Evolutionary conservation across 225 moss, liverwort and hornwort species (phyloP).

Genomic region (Bryoerythrophyllum caledonicum): DNA sequence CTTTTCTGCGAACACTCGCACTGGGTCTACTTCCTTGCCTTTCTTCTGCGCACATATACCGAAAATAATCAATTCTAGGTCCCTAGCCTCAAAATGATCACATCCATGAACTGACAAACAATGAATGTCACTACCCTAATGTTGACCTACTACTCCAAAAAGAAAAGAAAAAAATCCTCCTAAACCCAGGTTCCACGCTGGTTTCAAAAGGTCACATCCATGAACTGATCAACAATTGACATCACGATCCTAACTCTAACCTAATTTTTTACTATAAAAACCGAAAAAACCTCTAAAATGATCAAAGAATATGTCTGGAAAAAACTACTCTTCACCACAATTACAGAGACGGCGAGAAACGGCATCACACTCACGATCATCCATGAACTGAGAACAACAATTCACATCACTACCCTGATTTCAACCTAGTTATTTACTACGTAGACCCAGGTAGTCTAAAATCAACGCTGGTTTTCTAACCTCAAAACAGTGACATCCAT

Average conservation of each 20-base stretch:
- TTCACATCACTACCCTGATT: no score
- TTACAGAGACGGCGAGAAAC: neutral
- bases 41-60: constrained; percentile 47
- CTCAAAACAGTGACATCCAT: neutral
- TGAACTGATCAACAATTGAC: neutral
- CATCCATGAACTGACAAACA: neutral
- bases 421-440: no score
- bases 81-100: no score
- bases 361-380: neutral
- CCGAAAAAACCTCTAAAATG: neutral
- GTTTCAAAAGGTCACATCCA: neutral
- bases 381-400: no score
- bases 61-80: neutral
- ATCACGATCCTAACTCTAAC: no score
- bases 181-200: no score
- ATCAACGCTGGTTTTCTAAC: no score
- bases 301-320: neutral
- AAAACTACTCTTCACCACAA: neutral
- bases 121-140: no score
- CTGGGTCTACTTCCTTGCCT: constrained; percentile 60
- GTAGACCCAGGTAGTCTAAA: no score
- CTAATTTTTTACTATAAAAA: neutral
- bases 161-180: no score
- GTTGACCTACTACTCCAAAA: no score
- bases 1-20: constrained; percentile 75